Conservation (phyloP, 805 yeast species). For the Nakazawaea anatomiae region DNA sequence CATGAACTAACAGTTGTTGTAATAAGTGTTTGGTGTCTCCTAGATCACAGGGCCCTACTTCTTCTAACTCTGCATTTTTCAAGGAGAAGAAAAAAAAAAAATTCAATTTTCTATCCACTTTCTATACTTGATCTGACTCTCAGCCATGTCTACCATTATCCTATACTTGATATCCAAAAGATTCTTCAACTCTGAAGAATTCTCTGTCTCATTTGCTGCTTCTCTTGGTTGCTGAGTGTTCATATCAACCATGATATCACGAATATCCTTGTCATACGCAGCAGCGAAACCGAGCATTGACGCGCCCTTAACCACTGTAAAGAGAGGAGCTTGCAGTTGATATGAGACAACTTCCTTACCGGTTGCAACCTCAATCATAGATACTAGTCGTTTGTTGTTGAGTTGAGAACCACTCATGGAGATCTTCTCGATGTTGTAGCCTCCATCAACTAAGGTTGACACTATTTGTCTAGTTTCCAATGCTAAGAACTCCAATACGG, state of each 20-base stretch:
- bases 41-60: slow-evolving; percentile 31
- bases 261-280: slow-evolving; percentile 7
- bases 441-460: slow-evolving; percentile 19
- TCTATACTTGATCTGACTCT: slow-evolving; percentile 26
- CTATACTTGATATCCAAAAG: slow-evolving; percentile 19
- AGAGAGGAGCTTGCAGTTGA: slow-evolving; percentile 13
- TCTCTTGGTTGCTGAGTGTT: slow-evolving; percentile 14
- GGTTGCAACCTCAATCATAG: slow-evolving; percentile 23
- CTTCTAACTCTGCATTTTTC: slow-evolving; percentile 34
- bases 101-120: slow-evolving; percentile 29
- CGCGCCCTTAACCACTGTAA: slow-evolving; percentile 24
- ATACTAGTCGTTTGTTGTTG: slow-evolving; percentile 34
- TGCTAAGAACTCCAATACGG: slow-evolving; percentile 43
- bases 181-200: slow-evolving; percentile 18
- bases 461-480: slow-evolving; percentile 43
- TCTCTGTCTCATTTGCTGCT: slow-evolving; percentile 6
- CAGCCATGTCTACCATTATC: slow-evolving; percentile 29
- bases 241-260: slow-evolving; percentile 12
- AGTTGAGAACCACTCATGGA: slow-evolving; percentile 52
- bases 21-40: too few relatives aligned
- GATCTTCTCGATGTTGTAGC: slow-evolving; percentile 23
- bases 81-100: slow-evolving; percentile 48
- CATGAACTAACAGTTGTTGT: slow-evolving; percentile 13
- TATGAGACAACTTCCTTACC: slow-evolving; percentile 8
- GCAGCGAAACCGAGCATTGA: slow-evolving; percentile 17